Evolutionary conservation across 179 eudicot species (phyloP), one percentile per base, ranked within the genome.

Genomic region (Sideroxylon spinosum): DNA sequence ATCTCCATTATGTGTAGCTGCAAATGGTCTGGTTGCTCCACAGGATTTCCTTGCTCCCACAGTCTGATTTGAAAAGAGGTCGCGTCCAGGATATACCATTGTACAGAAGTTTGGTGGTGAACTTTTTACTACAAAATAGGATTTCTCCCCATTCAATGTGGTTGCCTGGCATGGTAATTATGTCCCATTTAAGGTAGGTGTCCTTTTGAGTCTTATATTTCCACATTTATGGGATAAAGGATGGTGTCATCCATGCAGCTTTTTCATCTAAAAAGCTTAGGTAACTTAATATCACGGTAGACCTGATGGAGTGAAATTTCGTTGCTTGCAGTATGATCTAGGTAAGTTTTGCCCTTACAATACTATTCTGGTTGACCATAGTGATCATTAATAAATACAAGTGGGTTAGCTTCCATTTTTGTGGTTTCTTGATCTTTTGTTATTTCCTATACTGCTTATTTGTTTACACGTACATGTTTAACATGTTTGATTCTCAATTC

Each of bases 131-230:
- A 97, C 99, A 61, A 93, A 88, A 80, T 98, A 95, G 79, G 97
- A 95, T 86, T 95, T 95, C 81, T 90, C 97, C 52, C 99, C 99
- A 26, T 95, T 95, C 86, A 95, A 95, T 80, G 98, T 95, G 75
- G 99, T 92, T 53, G 97, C 98, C 70, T 95, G 99, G 98, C 99
- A 95, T 85, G 99, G 99, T 64, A 95, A 93, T 75, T 95, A 93
- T 88, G 94, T 77, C 32, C 99, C 99, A 52, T 95, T 87, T 66
- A 95, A 95, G 98, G 99, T 91, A 49, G 46, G 80, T 37, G 17
- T 44, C 37, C 63, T 12, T 22, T 68, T 25, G 22, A 28, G 55
- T 50, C 22, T 52, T 7, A 50, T 32, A 12, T 6, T 44, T 52
- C 46, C 63, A 2, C 25, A 13, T 23, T 37, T 46, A 7, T 13